A percentile compares a stretch with the other conserved stretches of the same genome.
Evolutionary conservation across 78 protist genomes (phyloP).

Genomic region (slime mould (Dictyostelium discoideum)): DNA sequence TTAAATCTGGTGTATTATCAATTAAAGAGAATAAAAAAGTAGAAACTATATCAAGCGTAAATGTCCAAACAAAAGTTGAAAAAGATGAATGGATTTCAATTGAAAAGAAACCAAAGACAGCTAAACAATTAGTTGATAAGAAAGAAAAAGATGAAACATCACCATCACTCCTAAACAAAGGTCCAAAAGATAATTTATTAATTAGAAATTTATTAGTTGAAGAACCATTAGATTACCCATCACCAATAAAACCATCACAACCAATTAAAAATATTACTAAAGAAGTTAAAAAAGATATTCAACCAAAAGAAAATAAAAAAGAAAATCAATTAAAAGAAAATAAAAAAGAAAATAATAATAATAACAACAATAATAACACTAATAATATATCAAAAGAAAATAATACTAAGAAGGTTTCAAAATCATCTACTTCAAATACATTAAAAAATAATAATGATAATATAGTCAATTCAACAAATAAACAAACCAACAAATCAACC

Average conservation of each 20-base stretch:
- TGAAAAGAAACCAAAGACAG: conserved; percentile 64
- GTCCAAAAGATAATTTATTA: conserved; percentile 11
- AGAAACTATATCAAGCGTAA: not conserved
- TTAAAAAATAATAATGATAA: not conserved
- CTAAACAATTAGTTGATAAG: not conserved
- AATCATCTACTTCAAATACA: not conserved
- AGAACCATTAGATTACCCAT: conserved; percentile 61
- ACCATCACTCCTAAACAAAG: not conserved
- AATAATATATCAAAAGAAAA: not conserved
- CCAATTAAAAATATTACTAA: not conserved
- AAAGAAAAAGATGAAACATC: not conserved
- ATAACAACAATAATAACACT: not conserved
- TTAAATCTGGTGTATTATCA: not conserved
- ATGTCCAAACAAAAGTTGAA: not conserved
- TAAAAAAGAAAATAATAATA: not conserved
- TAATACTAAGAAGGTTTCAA: not conserved
- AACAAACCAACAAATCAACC: not conserved
- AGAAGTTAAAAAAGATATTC: not conserved
- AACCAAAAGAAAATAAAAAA: not conserved
- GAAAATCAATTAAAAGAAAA: not conserved
- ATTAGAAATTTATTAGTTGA: conserved; percentile 63
- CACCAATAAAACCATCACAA: conserved; percentile 43
- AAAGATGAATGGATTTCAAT: conserved; percentile 54
- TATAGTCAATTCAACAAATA: not conserved
- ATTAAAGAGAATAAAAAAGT: conserved; percentile 23